Base-by-base conservation (phyloP, 208 protist species). In the Angomonas deanei region DNA sequence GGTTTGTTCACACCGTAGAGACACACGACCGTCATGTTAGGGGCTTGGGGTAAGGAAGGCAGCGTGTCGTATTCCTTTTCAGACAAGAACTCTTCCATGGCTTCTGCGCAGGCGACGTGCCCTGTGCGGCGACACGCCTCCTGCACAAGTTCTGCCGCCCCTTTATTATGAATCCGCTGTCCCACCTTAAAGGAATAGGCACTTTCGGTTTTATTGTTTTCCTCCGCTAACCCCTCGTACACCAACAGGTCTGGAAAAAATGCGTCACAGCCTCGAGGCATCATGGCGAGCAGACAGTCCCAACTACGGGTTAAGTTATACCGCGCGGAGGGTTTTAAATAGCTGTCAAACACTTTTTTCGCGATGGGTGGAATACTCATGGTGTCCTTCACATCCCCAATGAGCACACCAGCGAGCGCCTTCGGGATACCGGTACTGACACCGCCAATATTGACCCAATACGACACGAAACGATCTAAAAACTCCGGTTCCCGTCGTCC, bases 381-480 rank as follows among this genome's bases (percentile, higher is more conserved):
- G 1, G 88, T 94, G 72, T 95, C 86, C 30, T 80, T 76, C 42
- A 91, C 92, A 56, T 97, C 90, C 17, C 93, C 93, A 31, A 82
- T 72, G 3, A 95, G 67, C 17, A 90, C 27, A n/a, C 89, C 78
- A 0, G 81, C 84, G 19, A 91, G 64, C 3, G 89, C 77, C 82
- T 96, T 96, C 33, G 87, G 75, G 0, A 88, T 63, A 34, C 93
- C 93, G 64, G 96, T 64, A 17, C 78, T 49, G 1, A 86, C 74
- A 26, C 88, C 91, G 19, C 83, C 93, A 3, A 97, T 74, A 67
- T 93, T 94, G 24, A 96, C 70, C 68, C 85, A 92, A 72, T 92
- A 77, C 17, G 82, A 75, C 15, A 97, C 80, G 64, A 96, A 78
- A 52, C 82, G 80, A 64, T 95, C 64, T 57, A 94, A 80, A 68